These are phyloP conservation scores for Pistacia vera DNA, from an alignment of 345 rosid species.

Conservation along the genomic window DNA sequence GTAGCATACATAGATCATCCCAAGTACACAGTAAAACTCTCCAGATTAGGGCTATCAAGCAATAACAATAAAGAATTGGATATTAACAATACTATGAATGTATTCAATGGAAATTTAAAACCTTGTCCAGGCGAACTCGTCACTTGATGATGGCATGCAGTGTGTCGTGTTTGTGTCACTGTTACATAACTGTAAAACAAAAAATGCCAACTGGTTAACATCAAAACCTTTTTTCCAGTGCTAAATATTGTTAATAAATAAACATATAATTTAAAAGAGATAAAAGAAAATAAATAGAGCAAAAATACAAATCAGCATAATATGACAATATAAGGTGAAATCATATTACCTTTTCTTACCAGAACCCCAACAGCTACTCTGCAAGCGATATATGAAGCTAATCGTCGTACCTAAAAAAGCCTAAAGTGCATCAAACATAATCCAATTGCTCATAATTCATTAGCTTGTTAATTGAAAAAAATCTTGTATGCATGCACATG, in stretches of 20 bases:
- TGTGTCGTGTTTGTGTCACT: slow-evolving; percentile 63
- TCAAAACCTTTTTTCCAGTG: background rate
- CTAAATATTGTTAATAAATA: background rate
- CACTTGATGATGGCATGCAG: slow-evolving; percentile 82
- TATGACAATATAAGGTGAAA: background rate
- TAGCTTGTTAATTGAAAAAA: background rate
- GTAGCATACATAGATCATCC: slow-evolving; percentile 5
- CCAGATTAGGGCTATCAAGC: slow-evolving; percentile 1
- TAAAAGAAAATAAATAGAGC: background rate
- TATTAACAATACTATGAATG: background rate
- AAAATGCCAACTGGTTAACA: slow-evolving; percentile 14
- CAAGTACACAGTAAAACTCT: slow-evolving; percentile 3
- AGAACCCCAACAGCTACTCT: slow-evolving; percentile 62
- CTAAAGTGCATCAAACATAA: slow-evolving; percentile 23
- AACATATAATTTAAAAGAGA: background rate
- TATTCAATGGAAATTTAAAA: slow-evolving; percentile 17
- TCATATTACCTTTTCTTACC: slow-evolving; percentile 77
- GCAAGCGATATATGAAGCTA: slow-evolving; percentile 78
- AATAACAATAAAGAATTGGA: background rate
- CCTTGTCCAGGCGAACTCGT: slow-evolving; percentile 83
- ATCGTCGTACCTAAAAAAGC: slow-evolving; percentile 50
- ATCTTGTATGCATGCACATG: slow-evolving; percentile 13
- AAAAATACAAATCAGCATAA: background rate
- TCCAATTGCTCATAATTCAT: slow-evolving; percentile 7
- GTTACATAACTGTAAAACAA: slow-evolving; percentile 69